These are phyloP conservation scores for Suillus alpinus DNA, from an alignment of 768 basidiomycete species.

Conservation along the genomic window DNA sequence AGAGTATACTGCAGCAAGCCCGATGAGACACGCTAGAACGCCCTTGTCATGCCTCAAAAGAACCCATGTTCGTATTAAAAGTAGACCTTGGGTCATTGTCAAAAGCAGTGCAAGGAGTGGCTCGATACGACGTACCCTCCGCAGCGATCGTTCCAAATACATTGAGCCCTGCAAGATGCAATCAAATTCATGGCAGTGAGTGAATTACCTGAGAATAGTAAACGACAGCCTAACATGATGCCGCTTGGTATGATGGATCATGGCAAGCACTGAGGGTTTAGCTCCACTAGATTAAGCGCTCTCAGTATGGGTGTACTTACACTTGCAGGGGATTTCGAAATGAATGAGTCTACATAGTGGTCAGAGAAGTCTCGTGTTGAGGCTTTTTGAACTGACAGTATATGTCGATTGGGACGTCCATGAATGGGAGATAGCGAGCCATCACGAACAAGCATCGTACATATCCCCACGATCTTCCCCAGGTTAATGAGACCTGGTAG, in stretches of 20 bases:
- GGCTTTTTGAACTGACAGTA: neutral
- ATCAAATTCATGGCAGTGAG: neutral
- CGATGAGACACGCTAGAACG: neutral
- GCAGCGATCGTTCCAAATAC: neutral
- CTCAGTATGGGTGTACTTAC: neutral
- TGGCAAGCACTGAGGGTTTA: neutral
- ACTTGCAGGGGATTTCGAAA: neutral
- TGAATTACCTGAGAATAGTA: neutral
- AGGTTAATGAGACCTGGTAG: neutral
- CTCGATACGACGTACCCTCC: neutral
- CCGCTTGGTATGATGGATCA: neutral
- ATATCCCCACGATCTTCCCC: neutral
- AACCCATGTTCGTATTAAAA: constrained; percentile 5
- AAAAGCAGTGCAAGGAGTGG: neutral
- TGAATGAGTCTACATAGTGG: neutral
- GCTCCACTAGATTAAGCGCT: neutral
- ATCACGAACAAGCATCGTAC: neutral
- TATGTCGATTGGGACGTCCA: neutral
- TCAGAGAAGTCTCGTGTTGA: neutral
- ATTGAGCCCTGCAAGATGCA: constrained; percentile 2
- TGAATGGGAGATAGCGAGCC: neutral
- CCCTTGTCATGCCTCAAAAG: neutral
- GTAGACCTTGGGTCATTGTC: neutral
- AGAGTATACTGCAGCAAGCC: constrained; percentile 1
- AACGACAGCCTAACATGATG: neutral